These are phyloP conservation scores for Coemansia sp. DNA, from an alignment of 192 early-diverging fungal species.

Conservation along the genomic window DNA sequence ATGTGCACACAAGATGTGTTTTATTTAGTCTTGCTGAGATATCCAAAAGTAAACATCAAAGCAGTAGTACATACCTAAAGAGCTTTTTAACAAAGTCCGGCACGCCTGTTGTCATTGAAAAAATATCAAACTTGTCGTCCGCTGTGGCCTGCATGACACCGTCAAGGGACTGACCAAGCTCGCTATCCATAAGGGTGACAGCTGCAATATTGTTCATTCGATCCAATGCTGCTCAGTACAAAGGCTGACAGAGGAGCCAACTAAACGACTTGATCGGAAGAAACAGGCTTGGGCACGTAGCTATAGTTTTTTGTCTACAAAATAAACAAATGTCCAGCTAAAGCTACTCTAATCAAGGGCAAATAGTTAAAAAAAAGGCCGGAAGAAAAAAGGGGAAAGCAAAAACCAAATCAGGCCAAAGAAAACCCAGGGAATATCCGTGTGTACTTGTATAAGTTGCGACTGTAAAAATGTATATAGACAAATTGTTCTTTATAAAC, in stretches of 20 bases:
- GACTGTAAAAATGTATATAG: neutral
- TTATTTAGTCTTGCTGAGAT: too few relatives aligned
- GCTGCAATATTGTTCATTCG: slow-evolving; percentile 12
- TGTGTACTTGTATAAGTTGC: neutral
- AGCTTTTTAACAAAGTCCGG: slow-evolving; percentile 58
- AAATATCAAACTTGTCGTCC: slow-evolving; percentile 52
- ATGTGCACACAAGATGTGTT: neutral
- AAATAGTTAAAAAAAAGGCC: neutral
- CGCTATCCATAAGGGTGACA: slow-evolving; percentile 38
- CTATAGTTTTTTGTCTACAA: too few relatives aligned
- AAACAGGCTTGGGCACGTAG: neutral
- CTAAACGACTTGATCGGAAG: neutral
- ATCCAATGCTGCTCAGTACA: too few relatives aligned
- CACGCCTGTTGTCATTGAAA: slow-evolving; percentile 53
- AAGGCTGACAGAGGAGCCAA: too few relatives aligned
- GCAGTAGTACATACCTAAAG: slow-evolving; percentile 32
- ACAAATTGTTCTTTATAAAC: too few relatives aligned
- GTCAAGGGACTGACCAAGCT: slow-evolving; percentile 28
- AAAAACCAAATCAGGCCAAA: neutral
- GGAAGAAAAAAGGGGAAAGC: neutral
- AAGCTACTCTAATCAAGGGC: too few relatives aligned
- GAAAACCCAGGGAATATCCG: neutral
- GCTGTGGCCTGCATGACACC: slow-evolving; percentile 36
- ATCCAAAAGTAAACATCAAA: too few relatives aligned
- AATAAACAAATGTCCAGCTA: too few relatives aligned